These are phyloP conservation scores for Ceratocystiopsis sp. DNA, from an alignment of 2,329 filamentous ascomycete species.

Conservation along the genomic window DNA sequence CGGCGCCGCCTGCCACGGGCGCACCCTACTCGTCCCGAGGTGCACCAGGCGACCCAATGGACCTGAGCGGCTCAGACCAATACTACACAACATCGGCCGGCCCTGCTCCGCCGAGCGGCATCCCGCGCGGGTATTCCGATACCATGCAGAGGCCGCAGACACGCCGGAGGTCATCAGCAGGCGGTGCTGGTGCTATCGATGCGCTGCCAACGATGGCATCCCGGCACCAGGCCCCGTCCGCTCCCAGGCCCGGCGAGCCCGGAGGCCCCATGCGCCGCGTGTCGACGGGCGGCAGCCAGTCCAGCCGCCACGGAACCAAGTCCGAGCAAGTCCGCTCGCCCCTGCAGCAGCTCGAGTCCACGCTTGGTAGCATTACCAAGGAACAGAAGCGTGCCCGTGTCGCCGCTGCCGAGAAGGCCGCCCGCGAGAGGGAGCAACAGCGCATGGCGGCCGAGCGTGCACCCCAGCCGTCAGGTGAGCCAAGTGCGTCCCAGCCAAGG, in stretches of 20 bases:
- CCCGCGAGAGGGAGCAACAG: conserved; percentile 37
- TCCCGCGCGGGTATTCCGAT: conserved; percentile 6
- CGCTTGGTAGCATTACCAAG: conserved; percentile 82
- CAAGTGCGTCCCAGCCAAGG: neutral
- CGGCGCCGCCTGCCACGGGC: neutral
- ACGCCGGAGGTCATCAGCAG: conserved; percentile 8
- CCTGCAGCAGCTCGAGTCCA: conserved; percentile 81
- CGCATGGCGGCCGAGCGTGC: no score
- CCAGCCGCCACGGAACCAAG: conserved; percentile 30
- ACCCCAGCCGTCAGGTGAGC: no score
- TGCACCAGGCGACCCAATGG: conserved; percentile 5
- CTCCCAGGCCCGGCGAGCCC: neutral
- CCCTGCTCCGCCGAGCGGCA: no score
- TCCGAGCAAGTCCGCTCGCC: conserved; percentile 76
- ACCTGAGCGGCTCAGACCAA: conserved; percentile 12
- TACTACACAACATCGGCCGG: conserved; percentile 15
- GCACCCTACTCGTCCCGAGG: conserved; percentile 1
- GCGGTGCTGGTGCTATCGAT: neutral
- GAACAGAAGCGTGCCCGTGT: conserved; percentile 82
- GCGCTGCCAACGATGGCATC: neutral
- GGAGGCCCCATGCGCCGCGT: neutral
- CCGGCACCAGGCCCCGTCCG: neutral
- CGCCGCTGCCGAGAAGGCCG: conserved; percentile 61
- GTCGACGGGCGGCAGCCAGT: conserved; percentile 10
- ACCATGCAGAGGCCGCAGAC: conserved; percentile 11